Evolutionary conservation across 768 basidiomycete species (phyloP).

Genomic region (Galerina marginata): DNA sequence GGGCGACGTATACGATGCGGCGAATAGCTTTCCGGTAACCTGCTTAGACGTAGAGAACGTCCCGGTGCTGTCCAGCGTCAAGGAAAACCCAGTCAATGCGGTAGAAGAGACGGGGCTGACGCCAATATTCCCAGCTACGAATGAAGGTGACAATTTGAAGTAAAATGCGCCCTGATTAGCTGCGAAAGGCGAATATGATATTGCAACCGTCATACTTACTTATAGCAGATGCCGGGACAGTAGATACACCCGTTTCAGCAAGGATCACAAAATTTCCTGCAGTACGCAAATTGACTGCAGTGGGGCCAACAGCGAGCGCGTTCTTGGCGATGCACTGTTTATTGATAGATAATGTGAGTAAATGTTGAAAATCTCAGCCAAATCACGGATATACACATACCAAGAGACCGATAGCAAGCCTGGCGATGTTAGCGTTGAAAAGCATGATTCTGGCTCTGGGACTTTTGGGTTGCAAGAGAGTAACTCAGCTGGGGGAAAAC

Average conservation of each 20-base stretch:
- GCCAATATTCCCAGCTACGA: conserved; percentile 22
- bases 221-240: conserved; percentile 18
- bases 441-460: background rate
- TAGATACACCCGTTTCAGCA: conserved; percentile 18
- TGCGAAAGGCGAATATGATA: no score
- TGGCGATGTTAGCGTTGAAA: background rate
- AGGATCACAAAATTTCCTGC: conserved; percentile 18
- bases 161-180: no score
- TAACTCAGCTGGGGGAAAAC: background rate
- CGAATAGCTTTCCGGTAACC: conserved; percentile 26
- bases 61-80: conserved; percentile 19
- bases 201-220: background rate
- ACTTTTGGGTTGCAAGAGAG: background rate
- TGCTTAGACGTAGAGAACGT: conserved; percentile 26
- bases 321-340: conserved; percentile 8
- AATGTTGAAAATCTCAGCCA: background rate
- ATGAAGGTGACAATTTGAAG: no score
- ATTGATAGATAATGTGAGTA: background rate
- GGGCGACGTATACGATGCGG: conserved; percentile 23
- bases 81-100: conserved; percentile 27
- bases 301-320: conserved; percentile 4
- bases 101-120: conserved; percentile 25
- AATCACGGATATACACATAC: background rate
- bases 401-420: background rate
- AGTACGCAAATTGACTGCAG: conserved; percentile 16